Evolutionary conservation across 2,329 filamentous ascomycete genomes (phyloP), one percentile per base, ranked within the genome.

Genomic region (Xylariaceae sp.): DNA sequence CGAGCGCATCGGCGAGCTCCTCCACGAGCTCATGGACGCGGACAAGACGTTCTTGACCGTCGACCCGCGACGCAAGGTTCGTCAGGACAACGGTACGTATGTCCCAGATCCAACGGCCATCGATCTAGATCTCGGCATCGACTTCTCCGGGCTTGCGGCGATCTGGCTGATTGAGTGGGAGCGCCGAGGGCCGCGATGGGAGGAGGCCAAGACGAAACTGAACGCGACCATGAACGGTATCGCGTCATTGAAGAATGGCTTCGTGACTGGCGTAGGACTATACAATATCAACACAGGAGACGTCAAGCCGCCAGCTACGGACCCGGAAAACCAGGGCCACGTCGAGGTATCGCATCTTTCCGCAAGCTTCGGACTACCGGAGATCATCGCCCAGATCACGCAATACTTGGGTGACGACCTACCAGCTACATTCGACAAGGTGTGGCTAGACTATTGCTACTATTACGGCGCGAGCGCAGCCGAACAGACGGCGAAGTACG

Each of bases 161-260:
- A 78, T 78, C 0, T 87, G 84, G 81, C 74, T 87, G 0, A 76
- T 86, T 2, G 85, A 84, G 55, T 87, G 82, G 80, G 84, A 87
- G 65, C 77, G 84, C 0, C 79, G 79, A 1, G 81, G 82, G 0
- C 71, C 79, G 0, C 74, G 79, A 2, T 84, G 80, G 79, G 71
- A 83, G 50, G 79, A 84, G 63, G 78, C 82, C 1, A 75, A 74
- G 24, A 64, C 69, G 1, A 86, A 84, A 66, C 75, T 87, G 1
- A 74, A 73, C 6, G 73, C 74, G 23, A 80, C 79, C 0, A 74
- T 82, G 9, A 68, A 71, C 4, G 82, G 83, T 2, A 86, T 85
- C 47, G 80, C 78, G 0, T 73, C 74, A 9, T 74, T 87, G 4
- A 84, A 76, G 58, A 82, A 85, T 59, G 85, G 84, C 0, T 86